phyloP scores from a whole-genome alignment of 805 yeast species.

The Maudiozyma serrabonitensis region DNA sequence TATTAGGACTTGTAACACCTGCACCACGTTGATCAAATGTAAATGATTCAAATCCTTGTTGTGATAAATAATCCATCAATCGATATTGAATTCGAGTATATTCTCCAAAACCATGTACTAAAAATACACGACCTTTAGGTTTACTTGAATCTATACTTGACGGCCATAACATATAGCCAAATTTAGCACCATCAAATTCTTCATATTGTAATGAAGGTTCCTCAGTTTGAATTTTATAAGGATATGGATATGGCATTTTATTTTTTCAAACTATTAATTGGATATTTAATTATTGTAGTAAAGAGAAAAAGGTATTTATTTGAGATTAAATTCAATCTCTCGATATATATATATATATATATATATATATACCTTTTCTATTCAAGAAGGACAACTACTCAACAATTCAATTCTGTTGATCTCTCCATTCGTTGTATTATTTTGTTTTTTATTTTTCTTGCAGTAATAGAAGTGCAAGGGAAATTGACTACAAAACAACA shows the following conservation, averaged over 20 bases:
- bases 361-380: neutral
- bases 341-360: neutral
- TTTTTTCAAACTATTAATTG: no score
- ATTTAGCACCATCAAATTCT: slow-evolving; percentile 22
- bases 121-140: slow-evolving; percentile 43
- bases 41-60: slow-evolving; percentile 52
- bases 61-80: slow-evolving; percentile 42
- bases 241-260: slow-evolving; percentile 8
- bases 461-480: no score
- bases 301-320: no score
- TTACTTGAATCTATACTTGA: neutral
- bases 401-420: no score
- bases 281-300: no score
- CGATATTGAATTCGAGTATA: slow-evolving; percentile 40
- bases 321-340: neutral
- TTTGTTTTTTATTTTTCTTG: neutral
- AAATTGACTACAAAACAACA: no score
- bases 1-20: slow-evolving; percentile 52
- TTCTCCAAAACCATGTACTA: slow-evolving; percentile 70
- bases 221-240: slow-evolving; percentile 15
- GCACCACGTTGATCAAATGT: slow-evolving; percentile 72
- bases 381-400: no score
- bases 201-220: slow-evolving; percentile 18
- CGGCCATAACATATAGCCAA: slow-evolving; percentile 26
- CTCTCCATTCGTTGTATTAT: no score